Conservation (phyloP, 805 yeast species). For the Cyberlindnera sargentensis region DNA sequence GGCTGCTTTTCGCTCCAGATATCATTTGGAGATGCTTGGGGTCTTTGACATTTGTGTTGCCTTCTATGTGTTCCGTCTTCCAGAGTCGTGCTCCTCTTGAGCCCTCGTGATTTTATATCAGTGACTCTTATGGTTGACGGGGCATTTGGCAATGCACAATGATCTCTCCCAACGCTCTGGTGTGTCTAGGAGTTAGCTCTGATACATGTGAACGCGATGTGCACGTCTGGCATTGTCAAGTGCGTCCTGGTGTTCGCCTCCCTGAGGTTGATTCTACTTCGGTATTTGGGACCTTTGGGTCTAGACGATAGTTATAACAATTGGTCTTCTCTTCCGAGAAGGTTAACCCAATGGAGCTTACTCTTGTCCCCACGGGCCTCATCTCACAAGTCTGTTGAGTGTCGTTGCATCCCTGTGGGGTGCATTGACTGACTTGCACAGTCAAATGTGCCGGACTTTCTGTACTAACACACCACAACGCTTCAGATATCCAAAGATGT, state of each 20-base stretch:
- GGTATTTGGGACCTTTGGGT: conserved; percentile 48
- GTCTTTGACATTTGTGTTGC: too few species aligned
- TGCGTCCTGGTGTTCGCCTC: conserved; percentile 5
- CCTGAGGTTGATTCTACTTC: conserved; percentile 29
- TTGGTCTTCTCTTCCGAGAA: conserved; percentile 27
- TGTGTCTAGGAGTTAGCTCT: too few species aligned
- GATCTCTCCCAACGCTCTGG: too few species aligned
- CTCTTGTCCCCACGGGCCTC: conserved; percentile 58
- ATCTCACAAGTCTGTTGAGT: conserved; percentile 24
- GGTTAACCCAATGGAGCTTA: conserved; percentile 82
- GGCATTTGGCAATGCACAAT: too few species aligned
- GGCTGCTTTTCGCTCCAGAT: too few species aligned
- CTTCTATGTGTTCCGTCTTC: neutral
- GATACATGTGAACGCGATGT: too few species aligned
- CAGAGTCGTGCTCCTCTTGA: conserved; percentile 20
- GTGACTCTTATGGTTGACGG: neutral
- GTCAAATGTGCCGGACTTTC: conserved; percentile 59
- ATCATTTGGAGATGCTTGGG: too few species aligned
- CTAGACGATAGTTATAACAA: conserved; percentile 75
- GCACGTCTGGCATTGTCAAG: too few species aligned
- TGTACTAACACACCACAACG: conserved; percentile 1
- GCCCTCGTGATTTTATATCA: conserved; percentile 12
- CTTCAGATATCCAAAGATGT: conserved; percentile 6
- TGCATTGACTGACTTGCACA: conserved; percentile 32
- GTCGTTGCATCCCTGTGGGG: neutral